These are phyloP conservation scores for Candida suzukii DNA, from an alignment of 805 yeast genomes.

Conservation along the genomic window DNA sequence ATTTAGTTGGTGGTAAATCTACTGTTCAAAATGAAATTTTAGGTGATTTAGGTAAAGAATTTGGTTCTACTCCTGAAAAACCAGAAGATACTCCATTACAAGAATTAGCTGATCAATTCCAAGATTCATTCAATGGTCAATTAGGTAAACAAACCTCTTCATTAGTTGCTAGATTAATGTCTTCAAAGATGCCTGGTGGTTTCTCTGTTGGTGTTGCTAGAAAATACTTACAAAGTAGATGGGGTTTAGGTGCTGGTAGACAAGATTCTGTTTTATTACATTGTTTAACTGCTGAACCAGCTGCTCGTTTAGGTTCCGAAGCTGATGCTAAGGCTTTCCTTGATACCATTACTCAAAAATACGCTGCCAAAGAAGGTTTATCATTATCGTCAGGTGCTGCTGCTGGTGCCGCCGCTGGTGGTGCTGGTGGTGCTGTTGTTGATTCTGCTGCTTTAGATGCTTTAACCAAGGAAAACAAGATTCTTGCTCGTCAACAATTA, in stretches of 20 bases:
- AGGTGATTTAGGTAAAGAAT: constrained; percentile 98
- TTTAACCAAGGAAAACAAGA: constrained; percentile 61
- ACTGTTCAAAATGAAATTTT: constrained; percentile 97
- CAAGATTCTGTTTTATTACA: constrained; percentile 83
- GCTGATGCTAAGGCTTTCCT: constrained; percentile 86
- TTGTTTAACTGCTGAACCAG: constrained; percentile 87
- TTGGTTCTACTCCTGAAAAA: constrained; percentile 96
- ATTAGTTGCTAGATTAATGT: constrained; percentile 81
- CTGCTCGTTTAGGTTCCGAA: constrained; percentile 79
- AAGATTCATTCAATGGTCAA: constrained; percentile 80
- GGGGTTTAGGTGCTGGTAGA: constrained; percentile 91
- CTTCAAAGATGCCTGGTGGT: constrained; percentile 99
- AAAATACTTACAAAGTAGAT: constrained; percentile 84
- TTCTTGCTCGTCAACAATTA: constrained; percentile 71
- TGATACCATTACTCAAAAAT: constrained; percentile 75
- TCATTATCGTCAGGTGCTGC: constrained; percentile 64
- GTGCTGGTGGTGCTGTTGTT: constrained; percentile 77
- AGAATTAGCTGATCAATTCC: constrained; percentile 93
- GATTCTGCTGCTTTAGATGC: constrained; percentile 95
- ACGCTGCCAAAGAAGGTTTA: constrained; percentile 78
- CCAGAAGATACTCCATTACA: constrained; percentile 97
- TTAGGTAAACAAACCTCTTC: constrained; percentile 93
- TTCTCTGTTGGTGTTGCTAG: constrained; percentile 88
- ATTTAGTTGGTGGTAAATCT: constrained; percentile 96
- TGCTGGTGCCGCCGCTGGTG: constrained; percentile 43